Base-by-base conservation (phyloP, 768 basidiomycete species). In the Boletus barrowsii region DNA sequence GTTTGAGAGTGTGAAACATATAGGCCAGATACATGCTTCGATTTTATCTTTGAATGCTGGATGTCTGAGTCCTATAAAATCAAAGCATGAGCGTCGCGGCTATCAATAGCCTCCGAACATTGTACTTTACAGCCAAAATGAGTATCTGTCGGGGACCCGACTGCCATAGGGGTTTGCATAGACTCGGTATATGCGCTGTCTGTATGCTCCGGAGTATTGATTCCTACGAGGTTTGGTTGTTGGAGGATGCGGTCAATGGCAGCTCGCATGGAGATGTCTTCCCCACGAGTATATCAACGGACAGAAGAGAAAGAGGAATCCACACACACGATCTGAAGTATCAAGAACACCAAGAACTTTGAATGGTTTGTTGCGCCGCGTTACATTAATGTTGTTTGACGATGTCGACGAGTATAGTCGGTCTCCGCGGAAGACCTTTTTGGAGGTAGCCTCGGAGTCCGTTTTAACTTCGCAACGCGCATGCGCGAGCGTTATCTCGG, bases 211-310 rank as follows among this genome's bases (percentile, higher is more conserved):
- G 26, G 42, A 13, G 24, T 29, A 47, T 43, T 18, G 9, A 71
- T 53, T 22, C 68, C 68, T 26, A 65, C 41, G 20, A 70, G 60
- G 47, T 56, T 59, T 14, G 69, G 60, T 40, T 59, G 54, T 18
- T 54, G 46, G 33, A 70, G 68, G 43, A 71, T 66, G 18, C 66
- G 59, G 4, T 67, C 57, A 42, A 71, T 63, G n/a, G 70, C 66
- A 49, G 66, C 61, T 39, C 71, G 65, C 49, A 65, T 59, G 32
- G 68, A 64, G 24, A 42, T 24, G 26, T 72, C 68, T 70, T 47
- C 37, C 35, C 48, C 41, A 20, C n/a, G 22, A 33, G 22, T 22
- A 45, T 20, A 40, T 61, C 45, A 55, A 43, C 30, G 10, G n/a
- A 51, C 32, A 57, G 33, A 49, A 51, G 29, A 39, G 18, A n/a